Base-by-base conservation (phyloP, 1,284 basidiomycete species). In the Trichosporon asahii region DNA sequence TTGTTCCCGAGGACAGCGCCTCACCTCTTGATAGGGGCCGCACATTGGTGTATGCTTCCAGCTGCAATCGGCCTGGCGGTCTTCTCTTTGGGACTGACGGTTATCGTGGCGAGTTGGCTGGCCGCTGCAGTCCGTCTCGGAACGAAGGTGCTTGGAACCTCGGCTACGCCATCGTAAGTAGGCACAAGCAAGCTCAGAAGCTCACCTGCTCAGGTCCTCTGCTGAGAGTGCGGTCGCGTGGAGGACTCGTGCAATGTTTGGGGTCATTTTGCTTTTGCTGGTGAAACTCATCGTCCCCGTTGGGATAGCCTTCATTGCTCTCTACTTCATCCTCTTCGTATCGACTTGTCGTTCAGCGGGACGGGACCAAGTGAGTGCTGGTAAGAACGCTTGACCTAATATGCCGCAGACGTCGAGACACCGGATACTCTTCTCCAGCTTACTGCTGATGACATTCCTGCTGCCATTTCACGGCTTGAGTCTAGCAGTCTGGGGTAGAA, bases 401-500 rank as follows among this genome's bases (percentile, higher is more conserved):
- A 9, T 9, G 12, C 7, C 8, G 11, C 66, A 64, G 63, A 6
- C 11, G 11, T 23, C 63, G 9, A 37, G 35, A 27, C 37, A 40
- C 65, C 53, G 80, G 60, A 76, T 81, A 46, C 69, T 80, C 37
- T 80, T 87, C 63, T 88, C 92, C 74, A 64, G 92, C 0, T 81
- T 96, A 11, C 82, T 95, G 60, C 83, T 94, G n/a, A 89, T 95
- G 87, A 89, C 92, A 11, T 90, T 89, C 87, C 85, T 97, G 0
- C 83, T 96, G 0, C 95, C 95, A 0, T 86, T 94, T 66, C 88
- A 88, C 9, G 91, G 89, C 0, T 90, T 93, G 0, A 90, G 91
- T 11, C 85, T 98, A 25, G 89, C 89, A 0, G 94, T 97, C 0
- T 98, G 95, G 95, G 90, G 90, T 0, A 88, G 94, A 67, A 96